phyloP scores from a whole-genome alignment of 345 rosid species.

The Aegle marmelos region DNA sequence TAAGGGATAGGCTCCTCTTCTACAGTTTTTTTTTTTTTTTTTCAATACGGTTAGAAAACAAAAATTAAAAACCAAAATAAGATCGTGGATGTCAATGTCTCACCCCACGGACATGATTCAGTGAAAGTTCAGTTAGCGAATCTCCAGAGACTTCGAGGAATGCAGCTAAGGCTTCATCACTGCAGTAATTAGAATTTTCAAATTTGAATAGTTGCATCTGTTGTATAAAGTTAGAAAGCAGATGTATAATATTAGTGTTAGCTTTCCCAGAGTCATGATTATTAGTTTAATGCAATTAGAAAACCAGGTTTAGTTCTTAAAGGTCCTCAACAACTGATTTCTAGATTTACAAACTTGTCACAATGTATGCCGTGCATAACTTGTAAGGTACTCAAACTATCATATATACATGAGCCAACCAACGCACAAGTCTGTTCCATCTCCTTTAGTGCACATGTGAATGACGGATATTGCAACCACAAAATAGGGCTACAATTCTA shows the following conservation, averaged over 20 bases:
- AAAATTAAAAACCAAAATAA: constrained; percentile 3
- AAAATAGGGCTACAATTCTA: not conserved
- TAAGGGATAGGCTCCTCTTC: not conserved
- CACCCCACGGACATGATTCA: constrained; percentile 41
- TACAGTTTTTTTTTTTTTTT: not conserved
- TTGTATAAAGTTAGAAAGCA: not conserved
- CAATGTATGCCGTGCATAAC: not conserved
- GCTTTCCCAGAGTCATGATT: not conserved
- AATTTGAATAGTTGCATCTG: not conserved
- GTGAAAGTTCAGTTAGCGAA: constrained; percentile 40
- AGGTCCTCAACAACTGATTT: not conserved
- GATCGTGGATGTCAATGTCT: not conserved
- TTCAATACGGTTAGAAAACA: not conserved
- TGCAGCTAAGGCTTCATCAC: constrained; percentile 66
- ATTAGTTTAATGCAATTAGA: not conserved
- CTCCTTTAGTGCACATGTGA: not conserved
- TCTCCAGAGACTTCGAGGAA: constrained; percentile 52
- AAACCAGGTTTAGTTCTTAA: not conserved
- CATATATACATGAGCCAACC: not conserved
- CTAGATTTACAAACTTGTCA: not conserved
- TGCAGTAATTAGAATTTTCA: constrained; percentile 19
- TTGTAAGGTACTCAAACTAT: not conserved
- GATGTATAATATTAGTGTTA: not conserved
- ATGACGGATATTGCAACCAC: not conserved
- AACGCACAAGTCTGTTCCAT: not conserved